phyloP scores from a whole-genome alignment of 345 rosid genomes.

The Crucihimalaya himalaica region DNA sequence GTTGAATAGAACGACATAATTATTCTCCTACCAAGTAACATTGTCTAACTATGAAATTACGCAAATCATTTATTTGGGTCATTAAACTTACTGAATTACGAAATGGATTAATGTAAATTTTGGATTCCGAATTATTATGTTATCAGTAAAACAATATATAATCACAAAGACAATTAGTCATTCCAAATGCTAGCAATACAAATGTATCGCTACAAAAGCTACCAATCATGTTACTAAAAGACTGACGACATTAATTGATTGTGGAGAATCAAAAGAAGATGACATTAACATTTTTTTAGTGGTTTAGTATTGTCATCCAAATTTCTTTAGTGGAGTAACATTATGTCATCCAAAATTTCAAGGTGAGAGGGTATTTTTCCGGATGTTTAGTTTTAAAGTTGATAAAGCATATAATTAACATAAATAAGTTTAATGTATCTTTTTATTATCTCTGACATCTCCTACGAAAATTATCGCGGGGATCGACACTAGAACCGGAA shows the following conservation, averaged over 20 bases:
- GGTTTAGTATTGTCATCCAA: neutral
- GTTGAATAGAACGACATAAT: neutral
- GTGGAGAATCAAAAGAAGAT: slow-evolving; percentile 2
- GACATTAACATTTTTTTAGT: neutral
- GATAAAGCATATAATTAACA: neutral
- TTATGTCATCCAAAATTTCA: neutral
- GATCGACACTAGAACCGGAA: too few relatives aligned
- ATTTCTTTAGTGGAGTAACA: neutral
- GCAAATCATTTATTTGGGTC: neutral
- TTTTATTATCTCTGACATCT: too few relatives aligned
- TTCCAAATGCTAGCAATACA: slow-evolving; percentile 8
- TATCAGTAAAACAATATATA: neutral
- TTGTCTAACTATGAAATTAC: neutral
- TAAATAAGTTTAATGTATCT: too few relatives aligned
- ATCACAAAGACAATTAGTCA: neutral
- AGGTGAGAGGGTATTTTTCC: neutral
- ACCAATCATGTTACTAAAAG: slow-evolving; percentile 21
- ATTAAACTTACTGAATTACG: neutral
- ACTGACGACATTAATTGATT: slow-evolving; percentile 14
- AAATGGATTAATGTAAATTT: neutral
- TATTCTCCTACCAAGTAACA: neutral
- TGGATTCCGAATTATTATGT: neutral
- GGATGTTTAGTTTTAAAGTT: neutral
- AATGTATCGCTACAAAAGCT: slow-evolving; percentile 18
- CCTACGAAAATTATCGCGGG: too few relatives aligned